A percentile compares a stretch with the other conserved stretches of the same genome.
phyloP scores from a whole-genome alignment of 352 stramenopile genomes.

The Phytophthora fragariaefolia region DNA sequence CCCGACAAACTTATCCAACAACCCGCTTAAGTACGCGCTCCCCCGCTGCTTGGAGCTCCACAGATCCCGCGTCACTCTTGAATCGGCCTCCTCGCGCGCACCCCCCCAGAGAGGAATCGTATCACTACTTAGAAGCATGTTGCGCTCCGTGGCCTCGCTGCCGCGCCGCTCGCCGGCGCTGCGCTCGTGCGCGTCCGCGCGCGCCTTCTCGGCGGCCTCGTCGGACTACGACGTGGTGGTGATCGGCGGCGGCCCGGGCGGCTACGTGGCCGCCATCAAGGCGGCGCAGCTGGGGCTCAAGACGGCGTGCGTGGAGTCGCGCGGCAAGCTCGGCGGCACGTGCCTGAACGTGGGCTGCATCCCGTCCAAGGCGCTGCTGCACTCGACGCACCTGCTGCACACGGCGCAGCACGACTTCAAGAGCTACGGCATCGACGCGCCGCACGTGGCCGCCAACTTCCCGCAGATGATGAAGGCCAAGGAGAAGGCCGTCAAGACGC shows the following conservation, averaged over 20 bases:
- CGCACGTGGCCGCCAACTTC: slow-evolving; percentile 94
- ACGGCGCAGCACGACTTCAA: slow-evolving; percentile 96
- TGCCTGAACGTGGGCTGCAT: slow-evolving; percentile 99
- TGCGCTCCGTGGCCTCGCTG: slow-evolving; percentile 32
- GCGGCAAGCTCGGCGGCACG: slow-evolving; percentile 95
- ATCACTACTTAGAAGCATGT: slow-evolving; percentile 15
- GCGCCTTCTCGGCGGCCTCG: slow-evolving; percentile 57
- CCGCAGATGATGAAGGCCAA: slow-evolving; percentile 97
- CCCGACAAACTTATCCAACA: background rate
- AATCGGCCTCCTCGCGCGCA: slow-evolving; percentile 8
- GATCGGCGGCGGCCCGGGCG: slow-evolving; percentile 96
- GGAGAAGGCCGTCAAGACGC: slow-evolving; percentile 93
- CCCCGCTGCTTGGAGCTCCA: slow-evolving; percentile 9
- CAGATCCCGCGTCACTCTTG: slow-evolving; percentile 21
- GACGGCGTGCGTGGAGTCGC: slow-evolving; percentile 98
- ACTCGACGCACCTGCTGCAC: slow-evolving; percentile 97
- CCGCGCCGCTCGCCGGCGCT: slow-evolving; percentile 42
- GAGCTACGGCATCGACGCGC: slow-evolving; percentile 94
- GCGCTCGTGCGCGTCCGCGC: slow-evolving; percentile 48
- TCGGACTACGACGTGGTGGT: slow-evolving; percentile 89
- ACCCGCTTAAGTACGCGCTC: slow-evolving; percentile 18
- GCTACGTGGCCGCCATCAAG: slow-evolving; percentile 99
- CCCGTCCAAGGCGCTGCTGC: slow-evolving; percentile 97
- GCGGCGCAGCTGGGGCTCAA: slow-evolving; percentile 98
- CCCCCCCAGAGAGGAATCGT: slow-evolving; percentile 4